Percentiles rank a stretch among this genome's conserved stretches.
phyloP scores from a whole-genome alignment of 129 eudicot species.

The Escallonia herrerae region DNA sequence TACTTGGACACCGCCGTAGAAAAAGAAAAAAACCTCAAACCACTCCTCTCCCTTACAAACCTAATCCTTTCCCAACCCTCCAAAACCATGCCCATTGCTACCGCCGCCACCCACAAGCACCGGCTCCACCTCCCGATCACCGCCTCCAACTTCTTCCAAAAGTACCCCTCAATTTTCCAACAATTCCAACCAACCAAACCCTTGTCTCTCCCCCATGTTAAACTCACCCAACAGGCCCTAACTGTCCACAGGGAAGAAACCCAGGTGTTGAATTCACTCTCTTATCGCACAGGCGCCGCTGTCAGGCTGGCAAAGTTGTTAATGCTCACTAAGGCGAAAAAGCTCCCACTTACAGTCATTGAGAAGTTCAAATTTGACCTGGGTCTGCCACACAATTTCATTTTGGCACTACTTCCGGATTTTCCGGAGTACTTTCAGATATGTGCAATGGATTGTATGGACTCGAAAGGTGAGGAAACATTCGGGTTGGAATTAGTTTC shows the following conservation, averaged over 20 bases:
- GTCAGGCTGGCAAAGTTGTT: conserved; percentile 52
- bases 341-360: conserved; percentile 45
- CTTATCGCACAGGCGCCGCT: conserved; percentile 31
- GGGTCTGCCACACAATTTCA: conserved; percentile 65
- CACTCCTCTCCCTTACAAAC: conserved; percentile 48
- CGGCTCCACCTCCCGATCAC: conserved; percentile 55
- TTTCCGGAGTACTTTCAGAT: conserved; percentile 70
- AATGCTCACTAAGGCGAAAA: conserved; percentile 53
- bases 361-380: conserved; percentile 54
- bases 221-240: conserved; percentile 51
- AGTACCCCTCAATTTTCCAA: conserved; percentile 62
- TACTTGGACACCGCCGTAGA: conserved; percentile 72
- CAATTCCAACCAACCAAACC: conserved; percentile 36
- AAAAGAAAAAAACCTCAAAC: conserved; percentile 67
- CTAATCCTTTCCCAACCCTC: conserved; percentile 66
- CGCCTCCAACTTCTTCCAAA: conserved; percentile 48
- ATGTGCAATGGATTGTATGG: conserved; percentile 41
- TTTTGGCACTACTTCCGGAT: conserved; percentile 46
- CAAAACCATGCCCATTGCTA: conserved; percentile 48
- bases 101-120: conserved; percentile 46
- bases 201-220: conserved; percentile 47
- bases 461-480: conserved; percentile 19
- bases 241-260: conserved; percentile 56
- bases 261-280: conserved; percentile 25
- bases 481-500: conserved; percentile 69